Percentiles rank a stretch among this genome's conserved stretches.
These are phyloP conservation scores for Aphanomyces astaci DNA, from an alignment of 352 stramenopile species.

Conservation along the genomic window DNA sequence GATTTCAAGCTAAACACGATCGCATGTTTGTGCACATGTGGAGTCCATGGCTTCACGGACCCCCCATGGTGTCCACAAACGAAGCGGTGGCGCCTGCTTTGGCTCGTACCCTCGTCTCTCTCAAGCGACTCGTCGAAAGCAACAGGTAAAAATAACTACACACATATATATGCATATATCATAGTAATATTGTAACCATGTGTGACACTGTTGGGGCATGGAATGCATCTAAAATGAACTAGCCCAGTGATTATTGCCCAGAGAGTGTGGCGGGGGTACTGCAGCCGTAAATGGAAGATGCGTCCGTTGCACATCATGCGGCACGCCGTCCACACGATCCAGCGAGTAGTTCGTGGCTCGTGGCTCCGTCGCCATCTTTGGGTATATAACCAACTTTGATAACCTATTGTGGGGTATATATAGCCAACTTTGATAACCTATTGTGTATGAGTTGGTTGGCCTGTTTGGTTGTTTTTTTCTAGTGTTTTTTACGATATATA, in stretches of 20 bases:
- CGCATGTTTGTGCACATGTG: background rate
- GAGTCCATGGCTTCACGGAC: background rate
- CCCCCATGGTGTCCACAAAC: background rate
- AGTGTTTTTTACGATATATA: no score
- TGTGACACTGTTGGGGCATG: background rate
- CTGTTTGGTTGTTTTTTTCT: no score
- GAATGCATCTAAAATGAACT: background rate
- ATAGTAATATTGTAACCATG: no score
- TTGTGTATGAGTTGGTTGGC: no score
- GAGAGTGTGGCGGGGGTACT: slow-evolving; percentile 7
- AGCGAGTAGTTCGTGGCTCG: slow-evolving; percentile 6
- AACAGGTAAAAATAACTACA: slow-evolving; percentile 16
- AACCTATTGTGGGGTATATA: background rate
- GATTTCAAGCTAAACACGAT: background rate
- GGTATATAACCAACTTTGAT: background rate
- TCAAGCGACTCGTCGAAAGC: slow-evolving; percentile 4
- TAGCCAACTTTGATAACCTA: no score
- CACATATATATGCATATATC: no score
- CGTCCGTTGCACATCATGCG: background rate
- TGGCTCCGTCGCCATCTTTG: slow-evolving; percentile 5
- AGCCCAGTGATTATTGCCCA: slow-evolving; percentile 12
- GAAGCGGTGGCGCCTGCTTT: background rate
- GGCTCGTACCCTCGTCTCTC: background rate
- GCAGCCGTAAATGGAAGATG: background rate
- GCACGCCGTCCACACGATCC: background rate